phyloP scores from a whole-genome alignment of 257 asterid species.

The Handroanthus guayacan region DNA sequence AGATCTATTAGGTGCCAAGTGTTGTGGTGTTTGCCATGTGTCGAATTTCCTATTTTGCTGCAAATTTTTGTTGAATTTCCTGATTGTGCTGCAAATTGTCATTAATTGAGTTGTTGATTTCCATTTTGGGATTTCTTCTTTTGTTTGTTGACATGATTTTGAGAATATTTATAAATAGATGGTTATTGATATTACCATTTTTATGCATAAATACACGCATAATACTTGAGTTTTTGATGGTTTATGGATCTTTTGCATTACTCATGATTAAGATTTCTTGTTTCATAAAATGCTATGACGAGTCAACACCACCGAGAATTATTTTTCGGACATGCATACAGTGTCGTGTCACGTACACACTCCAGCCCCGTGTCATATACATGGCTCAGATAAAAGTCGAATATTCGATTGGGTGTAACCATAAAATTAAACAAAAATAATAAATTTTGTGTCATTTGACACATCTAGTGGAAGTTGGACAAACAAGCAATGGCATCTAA shows the following conservation, averaged over 20 bases:
- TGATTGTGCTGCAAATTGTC: slow-evolving; percentile 17
- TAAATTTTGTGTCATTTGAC: no score
- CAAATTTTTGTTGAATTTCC: slow-evolving; percentile 23
- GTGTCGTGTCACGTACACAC: no score
- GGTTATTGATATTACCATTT: slow-evolving; percentile 7
- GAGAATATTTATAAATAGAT: neutral
- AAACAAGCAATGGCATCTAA: no score
- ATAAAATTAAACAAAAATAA: no score
- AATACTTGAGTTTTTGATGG: neutral
- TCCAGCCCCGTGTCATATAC: no score
- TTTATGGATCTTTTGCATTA: neutral
- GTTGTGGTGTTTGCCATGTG: slow-evolving; percentile 36
- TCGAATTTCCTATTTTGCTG: neutral
- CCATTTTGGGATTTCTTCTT: slow-evolving; percentile 25
- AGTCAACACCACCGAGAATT: no score
- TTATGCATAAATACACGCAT: slow-evolving; percentile 3
- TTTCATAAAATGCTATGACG: no score
- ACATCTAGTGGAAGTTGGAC: no score
- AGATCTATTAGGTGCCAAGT: slow-evolving; percentile 41
- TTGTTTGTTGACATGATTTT: slow-evolving; percentile 8
- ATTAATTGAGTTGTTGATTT: slow-evolving; percentile 29
- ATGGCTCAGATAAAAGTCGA: no score
- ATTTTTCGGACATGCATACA: no score
- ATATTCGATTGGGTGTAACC: no score
- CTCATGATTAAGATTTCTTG: no score